Percentiles rank a stretch among this genome's conserved stretches.
phyloP scores from a whole-genome alignment of 1,139 yeast species.

The Candida albicans region DNA sequence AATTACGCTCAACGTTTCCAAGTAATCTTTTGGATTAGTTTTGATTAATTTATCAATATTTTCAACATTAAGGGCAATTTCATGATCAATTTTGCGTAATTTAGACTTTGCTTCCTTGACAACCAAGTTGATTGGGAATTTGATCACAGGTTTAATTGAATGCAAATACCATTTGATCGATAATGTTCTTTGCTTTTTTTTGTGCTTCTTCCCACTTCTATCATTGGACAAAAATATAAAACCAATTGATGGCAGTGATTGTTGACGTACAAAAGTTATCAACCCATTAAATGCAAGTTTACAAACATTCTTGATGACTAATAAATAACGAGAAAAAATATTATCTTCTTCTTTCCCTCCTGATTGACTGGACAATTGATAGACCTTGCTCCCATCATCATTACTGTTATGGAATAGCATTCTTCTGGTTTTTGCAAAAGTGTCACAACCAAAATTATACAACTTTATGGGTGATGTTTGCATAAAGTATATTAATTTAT shows the following conservation, averaged over 20 bases:
- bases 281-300: constrained; percentile 7
- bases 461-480: constrained; percentile 34
- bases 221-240: constrained; percentile 8
- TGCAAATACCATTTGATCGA: constrained; percentile 9
- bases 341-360: constrained; percentile 20
- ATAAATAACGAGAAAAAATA: constrained; percentile 13
- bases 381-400: constrained; percentile 2
- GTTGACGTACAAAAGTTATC: constrained; percentile 8
- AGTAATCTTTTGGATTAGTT: constrained; percentile 15
- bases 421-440: constrained; percentile 8
- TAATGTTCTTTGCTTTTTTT: background rate
- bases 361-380: constrained; percentile 3
- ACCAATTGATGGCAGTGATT: constrained; percentile 15
- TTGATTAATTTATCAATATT: constrained; percentile 26
- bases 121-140: constrained; percentile 22
- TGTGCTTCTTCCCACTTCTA: too few relatives aligned
- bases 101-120: constrained; percentile 24
- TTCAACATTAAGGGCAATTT: constrained; percentile 22
- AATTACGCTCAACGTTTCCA: constrained; percentile 11
- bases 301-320: constrained; percentile 4
- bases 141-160: constrained; percentile 10
- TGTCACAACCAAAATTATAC: constrained; percentile 15
- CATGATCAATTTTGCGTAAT: constrained; percentile 19
- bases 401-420: background rate
- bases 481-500: constrained; percentile 32